Conservation (phyloP, 1,139 yeast species). For the Meyerozyma smithsonii region DNA sequence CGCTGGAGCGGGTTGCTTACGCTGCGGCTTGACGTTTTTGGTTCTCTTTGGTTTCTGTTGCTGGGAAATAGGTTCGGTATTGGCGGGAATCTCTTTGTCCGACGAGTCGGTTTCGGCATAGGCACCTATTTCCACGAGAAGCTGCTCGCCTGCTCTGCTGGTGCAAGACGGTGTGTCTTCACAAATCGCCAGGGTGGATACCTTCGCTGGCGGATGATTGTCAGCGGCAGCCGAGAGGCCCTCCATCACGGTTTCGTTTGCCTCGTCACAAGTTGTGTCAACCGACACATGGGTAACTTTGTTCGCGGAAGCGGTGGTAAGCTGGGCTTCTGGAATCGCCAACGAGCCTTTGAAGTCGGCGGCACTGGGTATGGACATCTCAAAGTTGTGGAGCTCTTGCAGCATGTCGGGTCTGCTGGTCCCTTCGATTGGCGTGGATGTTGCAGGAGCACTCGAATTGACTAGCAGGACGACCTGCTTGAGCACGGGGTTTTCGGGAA, state of each 20-base stretch:
- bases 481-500: background rate
- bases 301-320: too few species aligned
- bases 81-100: slow-evolving; percentile 22
- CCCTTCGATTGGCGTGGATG: slow-evolving; percentile 20
- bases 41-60: slow-evolving; percentile 12
- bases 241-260: background rate
- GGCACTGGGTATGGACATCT: background rate
- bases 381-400: background rate
- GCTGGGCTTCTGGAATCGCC: background rate
- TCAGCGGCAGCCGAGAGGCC: background rate
- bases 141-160: background rate
- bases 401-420: background rate
- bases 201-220: background rate
- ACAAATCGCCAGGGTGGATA: too few species aligned
- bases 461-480: background rate
- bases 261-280: background rate
- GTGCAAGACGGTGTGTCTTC: too few species aligned
- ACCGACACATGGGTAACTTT: background rate
- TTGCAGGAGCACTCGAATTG: slow-evolving; percentile 8
- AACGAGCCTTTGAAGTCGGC: background rate
- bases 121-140: background rate
- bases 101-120: background rate
- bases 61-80: slow-evolving; percentile 9
- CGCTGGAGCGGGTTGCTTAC: background rate
- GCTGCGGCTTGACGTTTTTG: background rate